Evolutionary conservation across 768 basidiomycete species (phyloP).

Genomic region (Auriscalpium vulgare): DNA sequence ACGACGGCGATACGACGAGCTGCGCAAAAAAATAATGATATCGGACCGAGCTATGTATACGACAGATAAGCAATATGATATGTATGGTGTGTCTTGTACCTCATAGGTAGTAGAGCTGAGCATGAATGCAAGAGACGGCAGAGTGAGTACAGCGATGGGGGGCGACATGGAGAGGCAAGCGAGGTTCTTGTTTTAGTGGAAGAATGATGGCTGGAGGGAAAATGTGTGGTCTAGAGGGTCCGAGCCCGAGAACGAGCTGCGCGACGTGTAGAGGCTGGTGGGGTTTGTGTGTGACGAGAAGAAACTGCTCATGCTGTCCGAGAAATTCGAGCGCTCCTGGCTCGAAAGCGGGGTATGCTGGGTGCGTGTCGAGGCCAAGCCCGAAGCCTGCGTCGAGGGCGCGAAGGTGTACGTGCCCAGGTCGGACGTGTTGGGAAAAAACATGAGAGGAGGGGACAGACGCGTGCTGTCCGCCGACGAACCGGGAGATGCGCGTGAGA

Average conservation of each 20-base stretch:
- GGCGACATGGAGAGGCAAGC: neutral
- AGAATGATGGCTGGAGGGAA: slow-evolving; percentile 9
- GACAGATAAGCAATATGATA: slow-evolving; percentile 8
- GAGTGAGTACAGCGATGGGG: slow-evolving; percentile 1
- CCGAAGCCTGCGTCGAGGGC: slow-evolving; percentile 1
- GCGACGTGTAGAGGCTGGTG: slow-evolving; percentile 6
- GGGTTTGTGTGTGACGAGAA: slow-evolving; percentile 4
- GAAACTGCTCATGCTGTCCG: slow-evolving; percentile 4
- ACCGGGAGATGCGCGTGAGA: slow-evolving; percentile 5
- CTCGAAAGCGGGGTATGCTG: neutral
- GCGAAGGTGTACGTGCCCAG: slow-evolving; percentile 12
- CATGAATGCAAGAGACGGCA: neutral
- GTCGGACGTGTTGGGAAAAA: slow-evolving; percentile 7
- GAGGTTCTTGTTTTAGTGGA: neutral
- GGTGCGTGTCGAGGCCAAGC: slow-evolving; percentile 1
- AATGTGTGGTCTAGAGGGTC: slow-evolving; percentile 12
- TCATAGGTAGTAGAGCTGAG: neutral
- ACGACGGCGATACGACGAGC: neutral
- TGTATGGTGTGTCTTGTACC: slow-evolving; percentile 1
- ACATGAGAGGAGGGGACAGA: slow-evolving; percentile 9
- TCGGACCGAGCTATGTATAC: slow-evolving; percentile 8
- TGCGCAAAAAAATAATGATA: slow-evolving; percentile 13
- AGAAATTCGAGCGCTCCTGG: neutral
- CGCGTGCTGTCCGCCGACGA: slow-evolving; percentile 2
- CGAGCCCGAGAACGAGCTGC: slow-evolving; percentile 7